Conservation (phyloP, 177 flowering plant genomes). For the Vitis hybrid region DNA sequence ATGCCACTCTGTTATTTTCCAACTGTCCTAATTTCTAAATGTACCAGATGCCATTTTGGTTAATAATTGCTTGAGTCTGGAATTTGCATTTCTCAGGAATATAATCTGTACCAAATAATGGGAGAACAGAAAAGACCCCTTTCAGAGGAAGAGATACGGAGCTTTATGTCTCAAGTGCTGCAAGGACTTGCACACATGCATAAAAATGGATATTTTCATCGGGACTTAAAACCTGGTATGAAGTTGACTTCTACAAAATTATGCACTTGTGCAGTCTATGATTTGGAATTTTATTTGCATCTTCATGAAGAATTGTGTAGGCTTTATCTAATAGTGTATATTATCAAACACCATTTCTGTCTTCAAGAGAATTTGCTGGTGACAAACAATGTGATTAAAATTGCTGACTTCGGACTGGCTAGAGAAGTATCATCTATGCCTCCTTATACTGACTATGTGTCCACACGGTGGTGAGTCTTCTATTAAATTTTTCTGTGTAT, state of each 20-base stretch:
- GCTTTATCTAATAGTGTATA: not conserved
- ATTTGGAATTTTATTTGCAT: not conserved
- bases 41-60: not conserved
- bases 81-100: slow-evolving; percentile 48
- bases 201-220: slow-evolving; percentile 73
- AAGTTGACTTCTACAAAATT: not conserved
- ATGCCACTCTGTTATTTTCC: too few species aligned
- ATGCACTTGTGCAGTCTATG: slow-evolving; percentile 8
- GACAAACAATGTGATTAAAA: slow-evolving; percentile 64
- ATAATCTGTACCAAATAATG: slow-evolving; percentile 72
- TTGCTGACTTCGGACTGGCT: slow-evolving; percentile 93
- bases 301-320: not conserved
- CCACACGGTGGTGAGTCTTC: slow-evolving; percentile 79
- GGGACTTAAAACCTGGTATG: slow-evolving; percentile 91
- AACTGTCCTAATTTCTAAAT: too few species aligned
- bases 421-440: slow-evolving; percentile 73
- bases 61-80: slow-evolving; percentile 11
- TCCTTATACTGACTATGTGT: slow-evolving; percentile 91
- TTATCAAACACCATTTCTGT: slow-evolving; percentile 7
- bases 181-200: slow-evolving; percentile 83
- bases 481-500: not conserved
- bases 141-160: slow-evolving; percentile 68
- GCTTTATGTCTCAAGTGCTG: slow-evolving; percentile 65
- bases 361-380: slow-evolving; percentile 76
- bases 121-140: slow-evolving; percentile 55